Conservation (phyloP, 352 stramenopile species). For the Aphanomyces astaci region DNA sequence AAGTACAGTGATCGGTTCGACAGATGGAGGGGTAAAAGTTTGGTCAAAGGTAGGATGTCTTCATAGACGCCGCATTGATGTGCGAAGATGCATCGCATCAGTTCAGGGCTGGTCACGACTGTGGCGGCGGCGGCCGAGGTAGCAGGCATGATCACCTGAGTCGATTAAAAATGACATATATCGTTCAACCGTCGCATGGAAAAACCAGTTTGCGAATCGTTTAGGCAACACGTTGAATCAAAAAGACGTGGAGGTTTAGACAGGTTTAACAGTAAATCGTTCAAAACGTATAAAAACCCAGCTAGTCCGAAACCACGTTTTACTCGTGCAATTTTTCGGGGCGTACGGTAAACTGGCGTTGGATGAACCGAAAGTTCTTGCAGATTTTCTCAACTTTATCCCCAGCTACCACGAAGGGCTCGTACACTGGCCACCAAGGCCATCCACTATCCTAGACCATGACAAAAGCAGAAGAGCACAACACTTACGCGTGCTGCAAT, state of each 20-base stretch:
- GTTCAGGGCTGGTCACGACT: neutral
- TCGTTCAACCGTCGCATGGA: neutral
- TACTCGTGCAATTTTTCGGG: neutral
- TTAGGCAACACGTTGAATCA: too few species aligned
- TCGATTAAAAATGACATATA: too few species aligned
- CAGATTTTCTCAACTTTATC: neutral
- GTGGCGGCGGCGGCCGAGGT: neutral
- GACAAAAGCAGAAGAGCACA: too few species aligned
- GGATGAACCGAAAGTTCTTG: too few species aligned
- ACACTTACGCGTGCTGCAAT: too few species aligned
- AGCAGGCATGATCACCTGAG: neutral
- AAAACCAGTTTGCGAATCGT: neutral
- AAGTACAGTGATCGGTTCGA: neutral
- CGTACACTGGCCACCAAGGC: too few species aligned
- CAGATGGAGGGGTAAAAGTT: neutral
- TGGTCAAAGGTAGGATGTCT: neutral
- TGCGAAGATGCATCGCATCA: neutral
- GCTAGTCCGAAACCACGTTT: neutral
- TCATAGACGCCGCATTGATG: neutral
- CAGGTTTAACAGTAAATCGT: too few species aligned
- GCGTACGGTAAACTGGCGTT: neutral
- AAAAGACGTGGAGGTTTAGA: too few species aligned
- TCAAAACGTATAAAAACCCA: too few species aligned
- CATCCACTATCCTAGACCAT: too few species aligned
- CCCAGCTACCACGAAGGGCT: neutral